A percentile compares a stretch with the other conserved stretches of the same genome.
phyloP scores from a whole-genome alignment of 192 early-diverging fungal genomes.

The Coemansia sp. region DNA sequence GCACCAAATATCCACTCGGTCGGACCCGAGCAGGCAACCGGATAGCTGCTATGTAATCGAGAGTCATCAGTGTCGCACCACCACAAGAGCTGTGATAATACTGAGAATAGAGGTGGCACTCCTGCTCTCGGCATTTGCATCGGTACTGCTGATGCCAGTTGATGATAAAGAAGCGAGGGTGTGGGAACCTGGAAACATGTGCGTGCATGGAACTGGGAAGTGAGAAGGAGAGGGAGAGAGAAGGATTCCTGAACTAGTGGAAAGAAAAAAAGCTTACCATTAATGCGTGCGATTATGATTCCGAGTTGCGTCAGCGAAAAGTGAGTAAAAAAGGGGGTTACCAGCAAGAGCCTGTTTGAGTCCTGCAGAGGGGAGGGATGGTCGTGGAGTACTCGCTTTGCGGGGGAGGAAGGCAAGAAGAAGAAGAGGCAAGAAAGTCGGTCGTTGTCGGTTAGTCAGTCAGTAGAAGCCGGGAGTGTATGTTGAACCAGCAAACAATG shows the following conservation, averaged over 20 bases:
- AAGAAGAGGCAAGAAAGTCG: neutral
- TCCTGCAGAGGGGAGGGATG: conserved; percentile 1
- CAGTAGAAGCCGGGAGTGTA: neutral
- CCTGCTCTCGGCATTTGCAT: neutral
- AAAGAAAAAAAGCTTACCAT: neutral
- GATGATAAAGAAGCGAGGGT: neutral
- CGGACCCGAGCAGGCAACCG: conserved; percentile 10
- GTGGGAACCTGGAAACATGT: conserved; percentile 12
- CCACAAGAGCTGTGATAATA: neutral
- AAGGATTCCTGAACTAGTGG: neutral
- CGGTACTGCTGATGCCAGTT: neutral
- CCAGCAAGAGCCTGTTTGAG: conserved; percentile 7
- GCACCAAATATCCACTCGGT: neutral
- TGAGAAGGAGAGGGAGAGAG: neutral
- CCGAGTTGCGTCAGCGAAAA: conserved; percentile 9
- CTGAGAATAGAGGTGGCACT: neutral
- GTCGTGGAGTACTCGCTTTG: conserved; percentile 7
- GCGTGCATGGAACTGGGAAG: conserved; percentile 9
- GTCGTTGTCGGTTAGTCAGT: neutral
- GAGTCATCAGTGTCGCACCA: conserved; percentile 3
- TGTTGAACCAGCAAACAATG: conserved; percentile 14
- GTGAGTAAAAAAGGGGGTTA: neutral
- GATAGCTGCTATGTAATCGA: neutral
- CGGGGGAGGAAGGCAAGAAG: neutral
- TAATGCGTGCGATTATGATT: conserved; percentile 14